Evolutionary conservation across 805 yeast species (phyloP).

Genomic region (Danielia oregonensis): DNA sequence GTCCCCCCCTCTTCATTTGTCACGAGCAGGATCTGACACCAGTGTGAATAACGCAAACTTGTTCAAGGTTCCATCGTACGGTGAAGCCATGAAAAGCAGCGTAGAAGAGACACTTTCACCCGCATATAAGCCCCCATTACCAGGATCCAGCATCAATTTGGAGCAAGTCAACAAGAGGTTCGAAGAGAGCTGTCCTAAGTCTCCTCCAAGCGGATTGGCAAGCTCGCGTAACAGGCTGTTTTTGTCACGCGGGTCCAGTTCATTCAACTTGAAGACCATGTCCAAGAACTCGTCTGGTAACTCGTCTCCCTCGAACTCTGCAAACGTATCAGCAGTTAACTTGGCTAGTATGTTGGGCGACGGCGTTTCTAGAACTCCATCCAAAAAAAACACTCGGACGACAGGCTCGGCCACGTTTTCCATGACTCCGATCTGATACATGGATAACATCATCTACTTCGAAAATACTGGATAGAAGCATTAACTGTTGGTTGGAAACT

Average conservation of each 20-base stretch:
- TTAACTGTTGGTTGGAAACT: too few species aligned
- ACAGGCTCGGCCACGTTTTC: constrained; percentile 10
- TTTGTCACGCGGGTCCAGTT: constrained; percentile 25
- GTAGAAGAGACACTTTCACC: constrained; percentile 62
- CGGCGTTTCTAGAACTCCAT: constrained; percentile 1
- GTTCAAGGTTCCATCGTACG: constrained; percentile 80
- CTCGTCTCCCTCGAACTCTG: constrained; percentile 71
- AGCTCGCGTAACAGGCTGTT: constrained; percentile 15
- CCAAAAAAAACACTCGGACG: constrained; percentile 3
- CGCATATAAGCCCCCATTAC: constrained; percentile 54
- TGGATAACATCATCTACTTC: too few species aligned
- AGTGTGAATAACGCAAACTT: constrained; percentile 23
- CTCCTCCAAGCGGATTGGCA: constrained; percentile 2
- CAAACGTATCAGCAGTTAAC: constrained; percentile 53
- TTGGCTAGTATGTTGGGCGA: constrained; percentile 4
- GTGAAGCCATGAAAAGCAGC: constrained; percentile 65
- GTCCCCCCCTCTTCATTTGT: constrained; percentile 56
- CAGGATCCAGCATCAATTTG: constrained; percentile 36
- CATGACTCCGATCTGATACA: background rate
- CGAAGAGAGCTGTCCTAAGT: constrained; percentile 18
- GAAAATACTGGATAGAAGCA: too few species aligned
- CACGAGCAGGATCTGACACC: constrained; percentile 52
- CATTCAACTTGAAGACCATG: constrained; percentile 18
- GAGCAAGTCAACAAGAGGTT: constrained; percentile 26
- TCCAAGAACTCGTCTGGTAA: constrained; percentile 22